These are phyloP conservation scores for Eucalyptus cladocalyx DNA, from an alignment of 345 rosid genomes.

Conservation along the genomic window DNA sequence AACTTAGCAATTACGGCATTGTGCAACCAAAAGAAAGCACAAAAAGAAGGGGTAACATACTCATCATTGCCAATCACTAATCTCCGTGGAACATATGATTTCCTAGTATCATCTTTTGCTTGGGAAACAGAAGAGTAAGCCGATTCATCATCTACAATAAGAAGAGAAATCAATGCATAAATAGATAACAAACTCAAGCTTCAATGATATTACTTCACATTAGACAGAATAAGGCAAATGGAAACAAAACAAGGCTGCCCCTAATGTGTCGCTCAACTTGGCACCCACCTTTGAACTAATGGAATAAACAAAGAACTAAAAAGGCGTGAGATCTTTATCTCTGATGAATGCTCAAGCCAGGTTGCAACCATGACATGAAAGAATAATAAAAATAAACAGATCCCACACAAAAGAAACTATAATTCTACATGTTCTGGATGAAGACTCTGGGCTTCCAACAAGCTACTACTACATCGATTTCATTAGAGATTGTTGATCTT, in stretches of 20 bases:
- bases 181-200: not conserved
- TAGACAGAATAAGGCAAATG: not conserved
- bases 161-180: not conserved
- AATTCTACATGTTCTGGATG: not conserved
- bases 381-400: not conserved
- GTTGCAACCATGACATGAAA: not conserved
- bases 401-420: not conserved
- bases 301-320: not conserved
- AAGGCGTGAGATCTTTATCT: not conserved
- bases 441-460: not conserved
- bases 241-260: not conserved
- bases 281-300: not conserved
- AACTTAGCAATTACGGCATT: not conserved
- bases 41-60: slow-evolving; percentile 31
- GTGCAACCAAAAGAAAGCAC: not conserved
- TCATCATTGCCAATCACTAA: slow-evolving; percentile 88
- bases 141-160: slow-evolving; percentile 37
- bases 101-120: slow-evolving; percentile 36
- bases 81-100: slow-evolving; percentile 76
- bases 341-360: not conserved
- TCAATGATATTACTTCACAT: not conserved
- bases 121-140: slow-evolving; percentile 20
- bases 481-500: not conserved
- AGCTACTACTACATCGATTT: not conserved
- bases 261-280: not conserved